Base-by-base conservation (phyloP, 2,329 filamentous ascomycete species). In the Fusarium sp. region DNA sequence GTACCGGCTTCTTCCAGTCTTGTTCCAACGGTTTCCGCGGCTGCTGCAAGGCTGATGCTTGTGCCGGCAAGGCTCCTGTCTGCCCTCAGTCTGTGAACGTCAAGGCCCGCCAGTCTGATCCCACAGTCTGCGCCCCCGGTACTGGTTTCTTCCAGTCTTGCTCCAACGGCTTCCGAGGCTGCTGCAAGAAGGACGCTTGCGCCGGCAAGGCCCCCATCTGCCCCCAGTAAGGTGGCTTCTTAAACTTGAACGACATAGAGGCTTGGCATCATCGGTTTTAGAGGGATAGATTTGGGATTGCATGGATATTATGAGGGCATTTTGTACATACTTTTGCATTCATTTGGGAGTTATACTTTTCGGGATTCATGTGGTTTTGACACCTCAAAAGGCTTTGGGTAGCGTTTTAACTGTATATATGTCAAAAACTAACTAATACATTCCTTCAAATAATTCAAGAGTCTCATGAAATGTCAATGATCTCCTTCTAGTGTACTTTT, bases 41-140 rank as follows among this genome's bases (percentile, higher is more conserved):
- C 32, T 70, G 67, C 65, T 69, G 71, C 54, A 73, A 73, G 71
- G 32, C 45, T 6, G 70, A 73, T 6, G 71, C 71, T 4, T 73
- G 71, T 3, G 54, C 52, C 11, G 59, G 47, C 33, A 45, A 45
- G 40, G 6, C 40, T 25, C 40, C 40, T 8, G 11, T 45, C 40
- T 45, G 40, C 12, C 40, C 40, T 14, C 25, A 30, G 15, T 12
- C 38, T 10, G 15, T 5, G 17, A n/a, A n/a, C 2, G 43, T 45
- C 4, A 45, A 45, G 43, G 43, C 20, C 4, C 43, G 43, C 7
- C 43, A 45, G 20, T 14, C 43, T 0, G 43, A 45, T 4, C 43
- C 43, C 4, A 45, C 43, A 6, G 43, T 45, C 12, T 45, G 43
- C 12, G 43, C 43, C 8, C 43, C 43, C 14, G 43, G 20, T 6